These are phyloP conservation scores for Boletus semigastroideus DNA, from an alignment of 1,284 basidiomycete genomes.

Conservation along the genomic window DNA sequence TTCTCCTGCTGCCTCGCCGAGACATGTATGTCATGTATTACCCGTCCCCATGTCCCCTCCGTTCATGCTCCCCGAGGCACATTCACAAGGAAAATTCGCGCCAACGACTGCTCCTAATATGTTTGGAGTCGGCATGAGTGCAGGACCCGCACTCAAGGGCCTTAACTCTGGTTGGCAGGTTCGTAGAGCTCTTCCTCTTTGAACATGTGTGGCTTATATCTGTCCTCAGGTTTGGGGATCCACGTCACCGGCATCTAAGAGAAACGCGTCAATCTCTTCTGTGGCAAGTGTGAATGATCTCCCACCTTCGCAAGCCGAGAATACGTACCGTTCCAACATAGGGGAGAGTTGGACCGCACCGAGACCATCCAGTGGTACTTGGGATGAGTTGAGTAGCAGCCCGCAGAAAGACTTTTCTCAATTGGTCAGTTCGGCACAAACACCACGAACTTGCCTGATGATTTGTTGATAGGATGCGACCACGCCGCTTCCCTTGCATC, in stretches of 20 bases:
- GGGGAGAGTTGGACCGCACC: slow-evolving; percentile 55
- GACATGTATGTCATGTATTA: slow-evolving; percentile 41
- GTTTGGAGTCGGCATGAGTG: slow-evolving; percentile 53
- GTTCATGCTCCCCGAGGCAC: slow-evolving; percentile 26
- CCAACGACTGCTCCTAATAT: slow-evolving; percentile 44
- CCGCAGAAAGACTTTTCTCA: slow-evolving; percentile 51
- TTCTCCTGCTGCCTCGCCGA: slow-evolving; percentile 58
- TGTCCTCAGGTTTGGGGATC: slow-evolving; percentile 58
- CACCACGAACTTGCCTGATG: slow-evolving; percentile 8
- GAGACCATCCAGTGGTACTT: slow-evolving; percentile 53
- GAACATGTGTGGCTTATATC: slow-evolving; percentile 8
- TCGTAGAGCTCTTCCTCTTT: slow-evolving; percentile 26
- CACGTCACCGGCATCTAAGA: slow-evolving; percentile 47
- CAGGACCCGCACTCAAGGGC: slow-evolving; percentile 47
- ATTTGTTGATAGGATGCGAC: slow-evolving; percentile 34
- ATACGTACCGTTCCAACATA: slow-evolving; percentile 45
- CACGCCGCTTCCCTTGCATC: slow-evolving; percentile 41
- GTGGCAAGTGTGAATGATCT: slow-evolving; percentile 52
- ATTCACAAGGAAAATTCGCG: slow-evolving; percentile 48
- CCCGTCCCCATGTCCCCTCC: slow-evolving; percentile 9
- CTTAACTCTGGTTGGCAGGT: slow-evolving; percentile 73
- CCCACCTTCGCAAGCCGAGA: slow-evolving; percentile 47
- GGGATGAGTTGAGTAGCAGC: slow-evolving; percentile 57
- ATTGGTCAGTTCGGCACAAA: slow-evolving; percentile 37
- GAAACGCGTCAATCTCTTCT: slow-evolving; percentile 65